Percentiles rank a stretch among this genome's conserved stretches.
phyloP scores from a whole-genome alignment of 805 yeast species.

The Kuraishia floccosa region DNA sequence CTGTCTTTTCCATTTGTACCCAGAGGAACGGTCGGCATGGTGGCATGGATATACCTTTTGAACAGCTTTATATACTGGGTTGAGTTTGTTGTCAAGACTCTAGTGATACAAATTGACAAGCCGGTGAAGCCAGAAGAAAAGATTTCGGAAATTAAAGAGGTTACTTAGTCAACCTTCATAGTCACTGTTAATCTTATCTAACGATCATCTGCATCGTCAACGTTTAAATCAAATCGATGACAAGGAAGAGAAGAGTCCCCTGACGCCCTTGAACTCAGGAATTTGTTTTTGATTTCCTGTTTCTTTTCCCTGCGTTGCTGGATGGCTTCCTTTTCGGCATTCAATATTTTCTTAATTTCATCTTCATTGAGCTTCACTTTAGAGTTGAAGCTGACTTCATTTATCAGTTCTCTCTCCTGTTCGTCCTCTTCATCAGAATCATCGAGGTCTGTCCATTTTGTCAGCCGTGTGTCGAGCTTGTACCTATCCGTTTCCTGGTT shows the following conservation, averaged over 20 bases:
- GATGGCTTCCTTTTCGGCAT: slow-evolving; percentile 32
- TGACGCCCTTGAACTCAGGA: no score
- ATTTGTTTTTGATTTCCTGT: slow-evolving; percentile 31
- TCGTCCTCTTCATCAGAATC: slow-evolving; percentile 18
- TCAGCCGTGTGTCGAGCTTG: slow-evolving; percentile 45
- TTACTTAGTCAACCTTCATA: neutral
- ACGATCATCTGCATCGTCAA: slow-evolving; percentile 11
- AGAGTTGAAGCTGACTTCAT: slow-evolving; percentile 13
- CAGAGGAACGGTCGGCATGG: slow-evolving; percentile 48
- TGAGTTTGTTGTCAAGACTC: slow-evolving; percentile 11
- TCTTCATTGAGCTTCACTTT: slow-evolving; percentile 10
- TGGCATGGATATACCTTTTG: slow-evolving; percentile 39
- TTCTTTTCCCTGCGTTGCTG: slow-evolving; percentile 25
- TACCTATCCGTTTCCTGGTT: slow-evolving; percentile 38
- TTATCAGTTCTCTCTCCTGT: slow-evolving; percentile 10
- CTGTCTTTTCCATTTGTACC: slow-evolving; percentile 58
- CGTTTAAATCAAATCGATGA: slow-evolving; percentile 4
- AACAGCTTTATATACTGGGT: slow-evolving; percentile 12
- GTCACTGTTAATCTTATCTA: no score
- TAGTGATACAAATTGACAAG: no score
- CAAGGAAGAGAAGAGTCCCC: no score
- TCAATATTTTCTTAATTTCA: slow-evolving; percentile 17
- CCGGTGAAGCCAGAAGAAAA: neutral
- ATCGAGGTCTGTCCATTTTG: slow-evolving; percentile 60
- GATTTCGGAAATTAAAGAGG: no score